A percentile compares a stretch with the other conserved stretches of the same genome.
Evolutionary conservation across 805 yeast species (phyloP).

Genomic region (Candida alai): DNA sequence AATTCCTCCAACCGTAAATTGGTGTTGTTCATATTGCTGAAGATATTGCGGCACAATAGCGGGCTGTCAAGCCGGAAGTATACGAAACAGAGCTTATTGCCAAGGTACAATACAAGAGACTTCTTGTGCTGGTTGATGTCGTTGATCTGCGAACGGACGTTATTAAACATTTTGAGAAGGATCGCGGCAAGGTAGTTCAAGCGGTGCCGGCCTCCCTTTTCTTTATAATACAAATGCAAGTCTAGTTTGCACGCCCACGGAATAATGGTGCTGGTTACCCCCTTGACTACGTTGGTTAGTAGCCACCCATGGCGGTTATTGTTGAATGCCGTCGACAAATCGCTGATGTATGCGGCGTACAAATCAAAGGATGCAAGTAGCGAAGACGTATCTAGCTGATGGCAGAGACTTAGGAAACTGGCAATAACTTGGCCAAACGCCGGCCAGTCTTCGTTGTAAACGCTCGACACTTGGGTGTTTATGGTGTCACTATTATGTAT

Average conservation of each 20-base stretch:
- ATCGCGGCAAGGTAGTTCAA: slow-evolving; percentile 49
- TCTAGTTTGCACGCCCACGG: slow-evolving; percentile 44
- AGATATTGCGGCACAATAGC: slow-evolving; percentile 56
- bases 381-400: slow-evolving; percentile 53
- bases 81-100: slow-evolving; percentile 50
- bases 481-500: slow-evolving; percentile 17
- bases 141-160: slow-evolving; percentile 47
- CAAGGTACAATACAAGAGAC: slow-evolving; percentile 48
- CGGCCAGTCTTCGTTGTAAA: slow-evolving; percentile 35
- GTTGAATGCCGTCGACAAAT: slow-evolving; percentile 46
- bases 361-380: slow-evolving; percentile 51
- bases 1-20: slow-evolving; percentile 40
- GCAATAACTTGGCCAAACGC: slow-evolving; percentile 44
- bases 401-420: slow-evolving; percentile 45
- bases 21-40: slow-evolving; percentile 56
- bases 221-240: slow-evolving; percentile 37
- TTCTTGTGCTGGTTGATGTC: slow-evolving; percentile 43
- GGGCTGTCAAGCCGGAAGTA: slow-evolving; percentile 56
- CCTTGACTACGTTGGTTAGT: slow-evolving; percentile 31
- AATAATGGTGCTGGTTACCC: slow-evolving; percentile 33
- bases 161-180: slow-evolving; percentile 56
- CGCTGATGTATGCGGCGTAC: slow-evolving; percentile 44
- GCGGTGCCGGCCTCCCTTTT: slow-evolving; percentile 42
- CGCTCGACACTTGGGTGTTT: slow-evolving; percentile 14
- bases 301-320: slow-evolving; percentile 40